Base-by-base conservation (phyloP, 169 alveolate genomes). In the Eimeria falciformis region DNA sequence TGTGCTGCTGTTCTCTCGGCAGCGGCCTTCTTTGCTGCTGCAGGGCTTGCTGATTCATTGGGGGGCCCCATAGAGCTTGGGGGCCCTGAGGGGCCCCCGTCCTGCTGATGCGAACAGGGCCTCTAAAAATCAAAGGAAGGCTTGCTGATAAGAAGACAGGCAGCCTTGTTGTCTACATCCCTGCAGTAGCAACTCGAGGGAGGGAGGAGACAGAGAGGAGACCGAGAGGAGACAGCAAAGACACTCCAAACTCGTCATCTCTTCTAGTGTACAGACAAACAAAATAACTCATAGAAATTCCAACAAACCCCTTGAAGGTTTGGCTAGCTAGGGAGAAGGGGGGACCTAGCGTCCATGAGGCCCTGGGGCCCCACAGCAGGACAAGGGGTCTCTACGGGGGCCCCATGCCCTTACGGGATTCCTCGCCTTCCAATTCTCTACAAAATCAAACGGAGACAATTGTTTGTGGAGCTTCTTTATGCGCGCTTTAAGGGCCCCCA, bases 321-420 rank as follows among this genome's bases (percentile, higher is more conserved):
- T n/a, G n/a, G n/a, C n/a, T n/a, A n/a, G n/a, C 58, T 50, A 14
- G 58, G 58, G 58, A 7, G 21, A 7, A 7, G 58, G 58, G 58
- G 58, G 58, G 21, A 7, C 58, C 58, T 50, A 14, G 58, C 21
- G 58, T 14, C 58, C 58, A 7, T 50, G 58, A 14, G 58, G 58
- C 58, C 58, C 58, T 50, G 58, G 77, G 77, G 58, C 58, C 14
- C 58, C 7, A 14, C 58, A 50, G 58, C 58, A 50, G 58, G 58
- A 14, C 58, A 7, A 50, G 58, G 58, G 58, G 58, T 7, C 58
- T 14, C 58, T 14, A 7, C 14, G 58, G 58, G 58, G 58, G 58
- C 58, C 58, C 58, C 58, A 50, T 7, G 58, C 58, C 58, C 58
- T 14, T 14, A 50, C 58, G 58, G 58, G 58, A 14, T 14, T 14